Base-by-base conservation (phyloP, 257 asterid species). In the Orobanche coerulescens region DNA sequence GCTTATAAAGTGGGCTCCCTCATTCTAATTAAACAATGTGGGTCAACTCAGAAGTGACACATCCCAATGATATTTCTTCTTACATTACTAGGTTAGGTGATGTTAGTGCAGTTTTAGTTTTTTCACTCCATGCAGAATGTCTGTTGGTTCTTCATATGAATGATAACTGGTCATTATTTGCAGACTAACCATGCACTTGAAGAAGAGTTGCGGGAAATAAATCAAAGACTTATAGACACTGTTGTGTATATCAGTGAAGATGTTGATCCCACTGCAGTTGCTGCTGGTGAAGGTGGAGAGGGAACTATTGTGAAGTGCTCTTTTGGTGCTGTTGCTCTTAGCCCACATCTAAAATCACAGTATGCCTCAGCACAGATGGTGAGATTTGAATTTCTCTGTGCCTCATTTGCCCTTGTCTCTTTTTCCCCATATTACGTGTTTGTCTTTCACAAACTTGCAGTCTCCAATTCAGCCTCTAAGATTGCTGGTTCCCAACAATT, bases 311-410 rank as follows among this genome's bases (percentile, higher is more conserved):
- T 90, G 53, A 90, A 87, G 84, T 90, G 95, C 77, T 85, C 90
- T 54, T 90, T 79, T 72, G 82, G 72, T 31, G 94, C 94, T 48
- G 85, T 90, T 51, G 87, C 95, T 18, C 88, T 90, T 65, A 81
- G 97, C 74, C 96, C 96, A 49, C 83, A 74, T 67, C 74, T 90
- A 71, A 90, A 90, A 68, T 76, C 96, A 61, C 97, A 81, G 66
- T 90, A 82, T 77, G 95, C 96, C 61, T 90, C 96, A 40, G 94
- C 91, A 6, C 97, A 82, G 66, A 85, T 78, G 96, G 97, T 90
- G 73, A 78, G 87, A 57, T 66, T 60, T 58, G 52, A 61, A 49
- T 42, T 40, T 68, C 48, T 65, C 23, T 44, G 37, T 30, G 36
- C 48, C 69, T 56, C 33, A 63, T 48, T 10, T n/a, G 30, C 51